A percentile compares a stretch with the other conserved stretches of the same genome.
These are phyloP conservation scores for Phanerochaete carnosa DNA, from an alignment of 768 basidiomycete genomes.

Conservation along the genomic window DNA sequence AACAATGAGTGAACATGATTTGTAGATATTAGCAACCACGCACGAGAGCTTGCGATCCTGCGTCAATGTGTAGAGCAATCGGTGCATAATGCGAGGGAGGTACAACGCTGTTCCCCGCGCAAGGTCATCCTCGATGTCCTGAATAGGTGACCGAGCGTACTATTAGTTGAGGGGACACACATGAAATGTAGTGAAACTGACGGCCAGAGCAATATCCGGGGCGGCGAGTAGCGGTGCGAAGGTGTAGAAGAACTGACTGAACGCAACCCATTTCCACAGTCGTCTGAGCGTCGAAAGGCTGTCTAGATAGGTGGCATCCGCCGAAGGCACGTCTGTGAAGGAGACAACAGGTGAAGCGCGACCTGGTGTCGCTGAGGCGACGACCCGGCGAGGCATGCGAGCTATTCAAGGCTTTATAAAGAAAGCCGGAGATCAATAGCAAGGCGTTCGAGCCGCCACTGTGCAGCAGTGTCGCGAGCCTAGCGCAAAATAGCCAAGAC, in stretches of 20 bases:
- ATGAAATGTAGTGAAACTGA: constrained; percentile 31
- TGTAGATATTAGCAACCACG: constrained; percentile 27
- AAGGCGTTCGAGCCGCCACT: neutral
- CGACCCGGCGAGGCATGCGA: constrained; percentile 33
- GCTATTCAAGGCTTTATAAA: constrained; percentile 26
- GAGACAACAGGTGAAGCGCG: constrained; percentile 18
- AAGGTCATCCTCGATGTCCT: constrained; percentile 83
- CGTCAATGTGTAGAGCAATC: constrained; percentile 69
- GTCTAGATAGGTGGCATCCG: constrained; percentile 18
- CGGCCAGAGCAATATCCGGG: constrained; percentile 65
- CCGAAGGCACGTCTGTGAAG: constrained; percentile 7
- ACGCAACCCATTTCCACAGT: constrained; percentile 92
- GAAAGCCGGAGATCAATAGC: constrained; percentile 27
- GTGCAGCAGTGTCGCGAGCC: neutral
- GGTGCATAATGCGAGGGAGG: constrained; percentile 71
- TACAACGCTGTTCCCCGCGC: constrained; percentile 54
- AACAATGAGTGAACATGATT: neutral
- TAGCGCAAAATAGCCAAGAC: neutral
- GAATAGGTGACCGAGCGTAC: constrained; percentile 9
- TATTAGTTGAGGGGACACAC: neutral
- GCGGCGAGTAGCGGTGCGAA: constrained; percentile 73
- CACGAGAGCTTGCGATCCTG: constrained; percentile 81
- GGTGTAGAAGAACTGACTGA: constrained; percentile 86
- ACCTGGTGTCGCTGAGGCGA: constrained; percentile 23
- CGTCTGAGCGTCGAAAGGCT: constrained; percentile 57